Percentiles rank a stretch among this genome's conserved stretches.
Evolutionary conservation across 805 yeast genomes (phyloP).

Genomic region (Monosporozyma yasuniensis): DNA sequence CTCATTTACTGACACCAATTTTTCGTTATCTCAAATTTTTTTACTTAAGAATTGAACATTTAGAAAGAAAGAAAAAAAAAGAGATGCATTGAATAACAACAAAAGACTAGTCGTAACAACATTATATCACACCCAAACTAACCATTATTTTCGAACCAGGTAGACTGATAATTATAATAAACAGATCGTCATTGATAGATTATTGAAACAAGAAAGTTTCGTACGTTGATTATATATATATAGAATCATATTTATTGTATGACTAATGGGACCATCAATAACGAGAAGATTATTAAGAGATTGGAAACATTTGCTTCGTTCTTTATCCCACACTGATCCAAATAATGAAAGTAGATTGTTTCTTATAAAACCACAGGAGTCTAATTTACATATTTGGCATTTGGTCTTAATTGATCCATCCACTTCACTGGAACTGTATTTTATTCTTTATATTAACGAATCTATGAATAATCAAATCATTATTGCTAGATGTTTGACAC

Average conservation of each 20-base stretch:
- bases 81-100: background rate
- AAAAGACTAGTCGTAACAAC: background rate
- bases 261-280: slow-evolving; percentile 11
- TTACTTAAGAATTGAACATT: background rate
- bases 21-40: background rate
- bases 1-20: background rate
- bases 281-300: slow-evolving; percentile 26
- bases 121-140: background rate
- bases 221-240: too few species aligned
- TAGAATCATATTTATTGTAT: background rate
- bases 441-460: slow-evolving; percentile 17
- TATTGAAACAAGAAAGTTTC: too few species aligned
- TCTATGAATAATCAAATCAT: slow-evolving; percentile 7
- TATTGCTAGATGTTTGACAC: slow-evolving; percentile 24
- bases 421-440: slow-evolving; percentile 16
- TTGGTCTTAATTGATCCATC: slow-evolving; percentile 17
- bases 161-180: background rate
- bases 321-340: background rate
- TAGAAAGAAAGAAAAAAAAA: background rate
- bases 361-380: slow-evolving; percentile 27
- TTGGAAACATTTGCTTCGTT: slow-evolving; percentile 23
- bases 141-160: background rate
- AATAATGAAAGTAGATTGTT: slow-evolving; percentile 8
- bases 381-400: slow-evolving; percentile 29
- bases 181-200: background rate